Conservation (phyloP, 1,284 basidiomycete species). For the Boletus albobrunnescens region DNA sequence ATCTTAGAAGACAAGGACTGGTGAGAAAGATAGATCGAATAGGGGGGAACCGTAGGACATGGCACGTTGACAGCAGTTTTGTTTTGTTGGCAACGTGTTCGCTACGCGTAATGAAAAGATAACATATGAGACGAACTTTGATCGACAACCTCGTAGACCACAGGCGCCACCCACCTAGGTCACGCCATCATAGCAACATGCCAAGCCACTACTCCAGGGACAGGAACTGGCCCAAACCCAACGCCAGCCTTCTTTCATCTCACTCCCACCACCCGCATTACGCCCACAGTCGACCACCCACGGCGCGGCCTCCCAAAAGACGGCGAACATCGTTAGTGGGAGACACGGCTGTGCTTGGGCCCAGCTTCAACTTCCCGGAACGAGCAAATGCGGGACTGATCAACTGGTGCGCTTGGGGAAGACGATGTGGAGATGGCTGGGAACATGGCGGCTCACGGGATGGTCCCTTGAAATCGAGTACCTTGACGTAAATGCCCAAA, state of each 20-base stretch:
- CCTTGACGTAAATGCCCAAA: conserved; percentile 43
- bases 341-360: neutral
- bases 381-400: conserved; percentile 54
- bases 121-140: neutral
- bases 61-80: no score
- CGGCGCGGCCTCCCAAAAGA: conserved; percentile 11
- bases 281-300: neutral
- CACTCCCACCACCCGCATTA: neutral
- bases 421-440: neutral
- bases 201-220: neutral
- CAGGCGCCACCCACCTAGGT: no score
- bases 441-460: neutral
- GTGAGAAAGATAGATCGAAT: no score
- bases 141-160: neutral
- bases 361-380: neutral
- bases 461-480: conserved; percentile 51
- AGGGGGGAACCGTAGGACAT: no score
- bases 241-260: neutral
- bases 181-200: neutral
- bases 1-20: no score
- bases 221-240: neutral
- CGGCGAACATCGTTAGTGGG: conserved; percentile 40
- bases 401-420: conserved; percentile 35
- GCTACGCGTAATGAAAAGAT: neutral
- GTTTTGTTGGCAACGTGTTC: no score